These are phyloP conservation scores for Salix viminalis DNA, from an alignment of 345 rosid genomes.

Conservation along the genomic window DNA sequence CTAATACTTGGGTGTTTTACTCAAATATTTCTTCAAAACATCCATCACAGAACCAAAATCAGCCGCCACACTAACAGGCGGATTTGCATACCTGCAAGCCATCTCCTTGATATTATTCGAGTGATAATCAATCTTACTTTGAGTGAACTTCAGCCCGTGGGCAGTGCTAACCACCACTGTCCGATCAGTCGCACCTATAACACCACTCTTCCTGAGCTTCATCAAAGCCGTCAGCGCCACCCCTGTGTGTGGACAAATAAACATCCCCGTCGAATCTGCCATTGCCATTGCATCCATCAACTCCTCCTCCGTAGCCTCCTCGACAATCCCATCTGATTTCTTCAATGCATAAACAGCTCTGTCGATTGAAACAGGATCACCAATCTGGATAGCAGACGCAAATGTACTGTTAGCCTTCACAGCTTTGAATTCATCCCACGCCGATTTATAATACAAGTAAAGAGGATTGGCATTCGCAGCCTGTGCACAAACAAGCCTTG, in stretches of 20 bases:
- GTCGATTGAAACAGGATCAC: slow-evolving; percentile 31
- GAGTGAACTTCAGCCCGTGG: slow-evolving; percentile 31
- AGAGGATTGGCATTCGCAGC: slow-evolving; percentile 29
- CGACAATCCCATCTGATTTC: slow-evolving; percentile 28
- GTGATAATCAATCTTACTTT: slow-evolving; percentile 30
- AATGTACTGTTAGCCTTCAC: slow-evolving; percentile 20
- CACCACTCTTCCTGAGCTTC: slow-evolving; percentile 27
- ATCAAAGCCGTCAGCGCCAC: slow-evolving; percentile 28
- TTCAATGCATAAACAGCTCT: slow-evolving; percentile 32
- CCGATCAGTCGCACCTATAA: slow-evolving; percentile 22
- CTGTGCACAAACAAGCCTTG: slow-evolving; percentile 30
- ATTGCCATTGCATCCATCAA: slow-evolving; percentile 32
- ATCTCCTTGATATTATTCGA: slow-evolving; percentile 24
- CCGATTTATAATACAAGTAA: slow-evolving; percentile 21
- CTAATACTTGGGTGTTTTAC: slow-evolving; percentile 11
- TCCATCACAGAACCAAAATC: slow-evolving; percentile 32
- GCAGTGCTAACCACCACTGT: slow-evolving; percentile 33
- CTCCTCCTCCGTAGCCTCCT: slow-evolving; percentile 35
- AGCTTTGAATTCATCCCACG: slow-evolving; percentile 24
- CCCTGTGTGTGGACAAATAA: slow-evolving; percentile 30
- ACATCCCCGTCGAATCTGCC: slow-evolving; percentile 33
- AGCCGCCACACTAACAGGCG: slow-evolving; percentile 25
- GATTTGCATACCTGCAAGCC: slow-evolving; percentile 30
- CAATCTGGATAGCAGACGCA: slow-evolving; percentile 33
- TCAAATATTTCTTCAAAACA: slow-evolving; percentile 23